Conservation (phyloP, 2,329 filamentous ascomycete species). For the Karstenula rhodostoma region DNA sequence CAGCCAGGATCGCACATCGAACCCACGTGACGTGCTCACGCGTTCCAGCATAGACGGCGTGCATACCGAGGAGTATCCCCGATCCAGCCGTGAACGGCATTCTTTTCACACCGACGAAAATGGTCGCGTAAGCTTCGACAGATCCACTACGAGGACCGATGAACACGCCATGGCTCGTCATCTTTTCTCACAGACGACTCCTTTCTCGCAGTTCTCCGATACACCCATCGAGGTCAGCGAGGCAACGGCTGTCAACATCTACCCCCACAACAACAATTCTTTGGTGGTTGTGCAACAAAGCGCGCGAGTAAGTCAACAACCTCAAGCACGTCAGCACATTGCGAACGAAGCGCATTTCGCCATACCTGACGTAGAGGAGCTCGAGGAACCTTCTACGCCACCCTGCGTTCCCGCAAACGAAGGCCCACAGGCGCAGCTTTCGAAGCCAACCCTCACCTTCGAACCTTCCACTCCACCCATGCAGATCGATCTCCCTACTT, state of each 20-base stretch:
- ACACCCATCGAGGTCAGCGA: conserved; percentile 68
- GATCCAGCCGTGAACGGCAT: conserved; percentile 42
- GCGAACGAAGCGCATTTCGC: conserved; percentile 25
- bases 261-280: conserved; percentile 70
- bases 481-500: conserved; percentile 34
- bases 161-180: conserved; percentile 54
- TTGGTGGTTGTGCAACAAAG: conserved; percentile 69
- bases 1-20: conserved; percentile 41
- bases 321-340: conserved; percentile 28
- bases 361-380: conserved; percentile 26
- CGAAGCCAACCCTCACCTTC: conserved; percentile 40
- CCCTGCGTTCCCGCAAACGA: conserved; percentile 38
- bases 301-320: conserved; percentile 38
- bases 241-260: conserved; percentile 67
- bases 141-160: conserved; percentile 48
- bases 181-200: conserved; percentile 59
- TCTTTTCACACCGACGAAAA: conserved; percentile 39
- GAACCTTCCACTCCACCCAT: conserved; percentile 49
- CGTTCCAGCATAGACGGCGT: conserved; percentile 36
- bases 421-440: conserved; percentile 15
- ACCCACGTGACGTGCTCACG: conserved; percentile 32
- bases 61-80: conserved; percentile 40
- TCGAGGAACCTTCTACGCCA: conserved; percentile 34
- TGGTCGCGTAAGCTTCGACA: conserved; percentile 49
- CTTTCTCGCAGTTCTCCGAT: conserved; percentile 56